Conservation (phyloP, 306 rosid species). For the Cucurbita ficifolia region DNA sequence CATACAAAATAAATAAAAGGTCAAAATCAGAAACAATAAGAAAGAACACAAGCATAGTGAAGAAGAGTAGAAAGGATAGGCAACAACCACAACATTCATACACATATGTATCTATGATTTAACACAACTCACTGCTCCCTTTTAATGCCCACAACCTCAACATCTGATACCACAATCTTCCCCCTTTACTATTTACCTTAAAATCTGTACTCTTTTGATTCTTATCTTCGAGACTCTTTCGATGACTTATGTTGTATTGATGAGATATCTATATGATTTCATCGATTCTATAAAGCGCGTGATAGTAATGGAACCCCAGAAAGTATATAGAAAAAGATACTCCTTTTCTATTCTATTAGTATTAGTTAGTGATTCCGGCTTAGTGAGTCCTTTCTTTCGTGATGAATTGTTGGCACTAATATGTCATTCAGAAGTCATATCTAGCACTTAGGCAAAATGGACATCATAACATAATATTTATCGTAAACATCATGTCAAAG, state of each 20-base stretch:
- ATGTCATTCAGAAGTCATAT: too few relatives aligned
- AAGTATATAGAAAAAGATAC: too few relatives aligned
- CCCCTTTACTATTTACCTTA: background rate
- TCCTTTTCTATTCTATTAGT: too few relatives aligned
- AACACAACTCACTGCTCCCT: slow-evolving; percentile 2
- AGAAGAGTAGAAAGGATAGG: background rate
- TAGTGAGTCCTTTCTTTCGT: too few relatives aligned
- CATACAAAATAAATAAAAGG: background rate
- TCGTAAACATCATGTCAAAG: too few relatives aligned
- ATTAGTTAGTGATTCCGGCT: too few relatives aligned
- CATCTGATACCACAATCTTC: background rate
- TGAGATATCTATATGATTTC: background rate
- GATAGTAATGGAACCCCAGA: too few relatives aligned
- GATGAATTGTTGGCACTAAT: too few relatives aligned
- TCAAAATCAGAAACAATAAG: background rate
- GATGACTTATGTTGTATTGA: background rate
- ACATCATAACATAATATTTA: too few relatives aligned
- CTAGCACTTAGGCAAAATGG: too few relatives aligned
- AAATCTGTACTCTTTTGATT: background rate
- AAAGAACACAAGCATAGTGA: background rate
- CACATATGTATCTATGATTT: background rate
- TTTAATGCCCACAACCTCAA: background rate
- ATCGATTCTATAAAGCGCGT: background rate
- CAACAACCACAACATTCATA: background rate
- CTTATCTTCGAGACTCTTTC: too few relatives aligned